phyloP scores from a whole-genome alignment of 345 rosid species.

The Salix suchowensis region DNA sequence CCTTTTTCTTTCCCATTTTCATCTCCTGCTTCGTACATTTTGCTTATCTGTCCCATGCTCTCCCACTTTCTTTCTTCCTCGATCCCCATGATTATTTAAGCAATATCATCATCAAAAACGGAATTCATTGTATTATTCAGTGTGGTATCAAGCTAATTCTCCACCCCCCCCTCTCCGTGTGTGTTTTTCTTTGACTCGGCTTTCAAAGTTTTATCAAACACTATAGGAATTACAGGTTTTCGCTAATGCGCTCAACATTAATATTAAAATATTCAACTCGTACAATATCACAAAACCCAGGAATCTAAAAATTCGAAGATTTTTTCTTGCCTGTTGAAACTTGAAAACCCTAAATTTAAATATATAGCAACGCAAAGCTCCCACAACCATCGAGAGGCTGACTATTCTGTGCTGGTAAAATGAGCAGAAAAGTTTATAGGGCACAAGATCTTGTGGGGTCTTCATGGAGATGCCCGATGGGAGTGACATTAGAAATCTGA shows the following conservation, averaged over 20 bases:
- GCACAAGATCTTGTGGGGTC: slow-evolving; percentile 6
- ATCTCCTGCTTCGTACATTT: background rate
- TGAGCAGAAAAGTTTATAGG: background rate
- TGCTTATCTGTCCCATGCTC: slow-evolving; percentile 4
- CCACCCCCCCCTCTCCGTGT: background rate
- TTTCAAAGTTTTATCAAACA: background rate
- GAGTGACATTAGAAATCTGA: background rate
- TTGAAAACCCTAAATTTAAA: background rate
- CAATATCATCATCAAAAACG: background rate
- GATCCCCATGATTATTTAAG: background rate
- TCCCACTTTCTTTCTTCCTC: slow-evolving; percentile 13
- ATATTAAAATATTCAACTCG: background rate
- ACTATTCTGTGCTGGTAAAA: background rate
- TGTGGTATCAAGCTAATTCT: background rate
- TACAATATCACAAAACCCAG: too few species aligned
- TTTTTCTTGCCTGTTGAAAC: background rate
- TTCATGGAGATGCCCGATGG: background rate
- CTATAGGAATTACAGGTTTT: too few species aligned
- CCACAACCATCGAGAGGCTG: background rate
- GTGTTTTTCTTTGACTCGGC: background rate
- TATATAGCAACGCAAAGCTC: background rate
- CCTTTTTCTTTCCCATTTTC: background rate
- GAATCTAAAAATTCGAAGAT: background rate
- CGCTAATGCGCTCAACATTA: background rate
- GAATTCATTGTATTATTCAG: background rate